These are phyloP conservation scores for Magnolia changhungtana DNA, from an alignment of 164 flowering plant genomes.

Conservation along the genomic window DNA sequence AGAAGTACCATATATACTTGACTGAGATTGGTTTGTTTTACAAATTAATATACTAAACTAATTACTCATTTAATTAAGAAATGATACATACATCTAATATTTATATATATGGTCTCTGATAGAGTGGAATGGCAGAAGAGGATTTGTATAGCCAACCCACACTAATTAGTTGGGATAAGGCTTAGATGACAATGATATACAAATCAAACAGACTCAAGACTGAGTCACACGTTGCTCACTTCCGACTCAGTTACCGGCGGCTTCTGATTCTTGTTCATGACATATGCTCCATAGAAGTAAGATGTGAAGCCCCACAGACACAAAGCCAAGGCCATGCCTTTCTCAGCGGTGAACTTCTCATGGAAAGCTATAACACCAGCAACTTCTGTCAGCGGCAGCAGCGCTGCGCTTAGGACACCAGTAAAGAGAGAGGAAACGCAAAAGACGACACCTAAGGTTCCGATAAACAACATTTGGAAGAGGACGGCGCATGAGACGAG, in stretches of 20 bases:
- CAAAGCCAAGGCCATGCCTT: conserved; percentile 6
- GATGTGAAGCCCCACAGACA: conserved; percentile 14
- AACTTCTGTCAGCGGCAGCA: conserved; percentile 6
- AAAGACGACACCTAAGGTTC: conserved; percentile 45
- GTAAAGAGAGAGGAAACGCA: conserved; percentile 34
- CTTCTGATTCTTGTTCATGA: background rate
- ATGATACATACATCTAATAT: too few species aligned
- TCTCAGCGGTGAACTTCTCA: conserved; percentile 10
- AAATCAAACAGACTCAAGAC: background rate
- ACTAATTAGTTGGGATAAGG: background rate
- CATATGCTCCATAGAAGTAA: conserved; percentile 11
- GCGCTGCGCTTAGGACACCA: background rate
- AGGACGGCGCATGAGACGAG: conserved; percentile 29
- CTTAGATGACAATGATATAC: too few species aligned
- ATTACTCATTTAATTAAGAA: too few species aligned
- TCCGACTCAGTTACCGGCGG: background rate
- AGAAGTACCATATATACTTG: too few species aligned
- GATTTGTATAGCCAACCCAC: background rate
- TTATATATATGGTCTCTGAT: too few species aligned
- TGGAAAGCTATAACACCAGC: conserved; percentile 2
- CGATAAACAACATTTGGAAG: conserved; percentile 50
- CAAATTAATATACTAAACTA: too few species aligned
- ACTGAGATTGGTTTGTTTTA: too few species aligned
- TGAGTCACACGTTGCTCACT: background rate
- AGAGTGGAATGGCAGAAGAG: too few species aligned